Evolutionary conservation across 75 land plant genomes (phyloP), one percentile per base, ranked within the genome.

Genomic region (Pseudotsuga menziesii): DNA sequence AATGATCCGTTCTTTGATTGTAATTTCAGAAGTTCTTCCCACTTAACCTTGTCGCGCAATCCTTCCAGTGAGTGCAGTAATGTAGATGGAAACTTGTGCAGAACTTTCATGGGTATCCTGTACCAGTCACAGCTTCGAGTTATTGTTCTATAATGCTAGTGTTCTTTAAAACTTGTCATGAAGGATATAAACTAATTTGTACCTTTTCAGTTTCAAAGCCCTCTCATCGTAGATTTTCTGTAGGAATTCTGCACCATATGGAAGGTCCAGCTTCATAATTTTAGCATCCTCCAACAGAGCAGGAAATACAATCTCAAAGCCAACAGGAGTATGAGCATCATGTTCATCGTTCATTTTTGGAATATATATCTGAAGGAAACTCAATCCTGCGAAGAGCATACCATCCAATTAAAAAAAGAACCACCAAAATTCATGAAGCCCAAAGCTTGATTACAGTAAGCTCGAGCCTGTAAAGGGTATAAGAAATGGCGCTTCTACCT

Each of bases 281-380:
- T 67, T 78, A 16, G 98, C 94, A 15, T 84, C 87, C 22, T 96
- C 89, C 2, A 96, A 64, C 57, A 96, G 86, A 3, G 93, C 80
- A 22, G 97, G 99, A 75, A 96, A 91, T n/a, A 89, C 95, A 26
- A 96, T 84, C 79, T 96, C 99, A 73, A 96, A 96, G 14, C 98
- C 99, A 58, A 92, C 90, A 0, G 95, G 93, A 97, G 92, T 96
- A 72, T 91, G 91, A 75, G 87, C 90, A 11, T 57, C 81, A 3
- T 87, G 87, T 54, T 96, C 93, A 2, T 80, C 77, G 52, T 82
- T 88, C 39, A 96, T 79, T 72, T 85, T 86, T 5, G 59, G 14
- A 35, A 94, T 74, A 70, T 87, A 92, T 9, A 81, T 67, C 5
- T 78, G 79, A 4, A 96, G 72, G 76, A 92, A 96, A 48, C 25